Conservation (phyloP, 345 rosid genomes). For the Bretschneidera sinensis region DNA sequence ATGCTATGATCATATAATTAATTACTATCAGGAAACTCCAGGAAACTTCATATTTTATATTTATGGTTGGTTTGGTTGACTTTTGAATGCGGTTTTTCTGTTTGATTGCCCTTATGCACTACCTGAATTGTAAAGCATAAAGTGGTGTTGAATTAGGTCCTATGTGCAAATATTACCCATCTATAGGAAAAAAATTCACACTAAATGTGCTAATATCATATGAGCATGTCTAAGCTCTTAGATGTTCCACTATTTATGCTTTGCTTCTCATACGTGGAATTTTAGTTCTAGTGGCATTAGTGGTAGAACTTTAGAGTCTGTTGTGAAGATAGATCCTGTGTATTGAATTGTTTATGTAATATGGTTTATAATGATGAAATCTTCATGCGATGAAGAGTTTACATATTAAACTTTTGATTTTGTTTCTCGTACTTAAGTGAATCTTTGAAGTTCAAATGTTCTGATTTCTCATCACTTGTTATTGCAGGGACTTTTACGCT, state of each 20-base stretch:
- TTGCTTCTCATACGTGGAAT: no score
- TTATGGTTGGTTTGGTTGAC: not conserved
- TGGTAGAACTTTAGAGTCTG: no score
- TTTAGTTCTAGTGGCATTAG: no score
- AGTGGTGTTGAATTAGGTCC: not conserved
- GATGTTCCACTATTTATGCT: no score
- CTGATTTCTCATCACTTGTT: not conserved
- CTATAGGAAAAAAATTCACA: no score
- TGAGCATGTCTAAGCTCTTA: no score
- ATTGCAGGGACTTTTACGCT: conserved; percentile 72
- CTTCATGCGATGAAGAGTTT: not conserved
- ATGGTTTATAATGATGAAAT: not conserved
- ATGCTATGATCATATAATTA: no score
- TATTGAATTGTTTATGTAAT: no score
- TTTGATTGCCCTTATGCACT: not conserved
- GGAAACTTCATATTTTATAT: not conserved
- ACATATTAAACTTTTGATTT: not conserved
- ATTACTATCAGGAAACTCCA: no score
- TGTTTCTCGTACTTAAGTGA: no score
- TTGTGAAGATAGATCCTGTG: no score
- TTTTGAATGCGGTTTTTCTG: not conserved
- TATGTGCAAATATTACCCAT: not conserved
- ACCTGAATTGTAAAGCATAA: not conserved
- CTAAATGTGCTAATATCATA: no score
- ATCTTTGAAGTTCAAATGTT: not conserved